Base-by-base conservation (phyloP, 2,329 filamentous ascomycete genomes). In the Tolypocladium amazonense region DNA sequence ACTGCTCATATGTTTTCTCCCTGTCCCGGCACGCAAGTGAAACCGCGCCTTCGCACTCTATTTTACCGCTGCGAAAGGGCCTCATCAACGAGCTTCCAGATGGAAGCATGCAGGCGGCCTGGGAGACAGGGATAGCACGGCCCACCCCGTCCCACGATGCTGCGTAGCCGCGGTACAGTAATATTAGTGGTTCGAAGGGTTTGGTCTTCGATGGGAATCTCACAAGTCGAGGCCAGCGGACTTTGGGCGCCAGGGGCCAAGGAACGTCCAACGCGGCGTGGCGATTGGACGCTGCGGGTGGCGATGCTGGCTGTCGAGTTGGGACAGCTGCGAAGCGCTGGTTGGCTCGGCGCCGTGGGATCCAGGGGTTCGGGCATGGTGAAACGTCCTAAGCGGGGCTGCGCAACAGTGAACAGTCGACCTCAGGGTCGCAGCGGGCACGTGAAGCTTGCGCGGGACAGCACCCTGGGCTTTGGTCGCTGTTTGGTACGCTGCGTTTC, bases 381-480 rank as follows among this genome's bases (percentile, higher is more conserved):
- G 58, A 59, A 59, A 59, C 58, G 27, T 9, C 20, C n/a, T 41
- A 59, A 56, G 53, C 58, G 58, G 58, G 58, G 52, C 25, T 15
- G 47, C 25, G 45, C 41, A 35, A 9, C 33, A 35, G 33, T 9
- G 30, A 33, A 8, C 30, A 33, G 30, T 8, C 8, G 4, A n/a
- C n/a, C n/a, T n/a, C n/a, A n/a, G n/a, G n/a, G n/a, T 8, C 30
- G 30, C 8, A 35, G 33, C 33, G 7, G 39, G 18, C 37, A 38
- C 37, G 37, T 38, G 37, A 38, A 12, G 37, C 37, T 15, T 12
- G 37, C 37, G 15, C 37, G 37, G 37, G 37, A n/a, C 18, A 20
- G 33, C 33, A 35, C 33, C 33, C 33, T 35, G 33, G n/a, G n/a
- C n/a, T n/a, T n/a, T n/a, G n/a, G n/a, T n/a, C n/a, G n/a, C n/a